Percentiles rank a stretch among this genome's conserved stretches.
Conservation (phyloP, 108 stramenopile species). For the Discostella pseudostelligera region DNA sequence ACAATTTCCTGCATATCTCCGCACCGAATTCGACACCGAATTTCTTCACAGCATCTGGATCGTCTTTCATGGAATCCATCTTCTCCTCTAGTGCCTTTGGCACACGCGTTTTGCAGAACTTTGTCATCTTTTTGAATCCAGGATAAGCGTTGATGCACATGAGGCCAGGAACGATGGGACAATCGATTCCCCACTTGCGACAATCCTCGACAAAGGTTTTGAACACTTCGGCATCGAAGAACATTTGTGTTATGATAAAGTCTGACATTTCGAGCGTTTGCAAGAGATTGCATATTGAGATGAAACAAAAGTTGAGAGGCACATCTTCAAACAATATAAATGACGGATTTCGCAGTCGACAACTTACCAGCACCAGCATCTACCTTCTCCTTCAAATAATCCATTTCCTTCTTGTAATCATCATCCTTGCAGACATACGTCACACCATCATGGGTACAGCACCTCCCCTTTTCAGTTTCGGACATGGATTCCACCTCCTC, state of each 20-base stretch:
- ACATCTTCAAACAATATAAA: neutral
- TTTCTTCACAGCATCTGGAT: conserved; percentile 81
- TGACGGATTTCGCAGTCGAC: too few relatives aligned
- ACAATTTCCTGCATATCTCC: conserved; percentile 84
- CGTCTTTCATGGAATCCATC: conserved; percentile 91
- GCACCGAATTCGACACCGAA: conserved; percentile 93
- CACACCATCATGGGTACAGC: conserved; percentile 77
- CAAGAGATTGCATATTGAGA: neutral
- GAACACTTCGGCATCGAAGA: conserved; percentile 96
- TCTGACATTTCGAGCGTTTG: conserved; percentile 45
- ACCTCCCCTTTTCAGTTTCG: conserved; percentile 76
- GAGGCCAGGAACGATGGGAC: conserved; percentile 96
- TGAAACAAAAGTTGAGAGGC: neutral
- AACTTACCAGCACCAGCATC: conserved; percentile 91
- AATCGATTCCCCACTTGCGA: conserved; percentile 85
- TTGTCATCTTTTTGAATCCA: conserved; percentile 97
- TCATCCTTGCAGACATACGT: conserved; percentile 91
- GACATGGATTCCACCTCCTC: conserved; percentile 76
- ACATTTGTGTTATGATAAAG: conserved; percentile 99
- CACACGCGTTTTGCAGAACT: conserved; percentile 99
- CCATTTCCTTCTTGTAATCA: conserved; percentile 97
- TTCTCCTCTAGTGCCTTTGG: conserved; percentile 70
- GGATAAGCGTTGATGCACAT: conserved; percentile 98
- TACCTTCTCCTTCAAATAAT: conserved; percentile 88
- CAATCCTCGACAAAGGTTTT: conserved; percentile 91